phyloP scores from a whole-genome alignment of 192 early-diverging fungal genomes.

The Obelidium mucronatum region DNA sequence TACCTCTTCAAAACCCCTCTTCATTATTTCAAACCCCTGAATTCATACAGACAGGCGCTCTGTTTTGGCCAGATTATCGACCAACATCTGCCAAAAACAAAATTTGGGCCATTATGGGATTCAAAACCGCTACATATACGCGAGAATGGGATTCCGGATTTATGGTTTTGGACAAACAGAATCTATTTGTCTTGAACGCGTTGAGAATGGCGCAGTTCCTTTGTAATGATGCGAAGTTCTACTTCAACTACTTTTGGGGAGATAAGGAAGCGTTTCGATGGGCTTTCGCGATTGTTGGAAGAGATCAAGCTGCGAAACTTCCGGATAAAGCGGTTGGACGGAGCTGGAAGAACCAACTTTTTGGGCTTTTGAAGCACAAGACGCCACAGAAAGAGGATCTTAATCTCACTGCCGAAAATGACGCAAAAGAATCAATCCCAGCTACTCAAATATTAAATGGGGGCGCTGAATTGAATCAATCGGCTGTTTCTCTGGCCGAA shows the following conservation, averaged over 20 bases:
- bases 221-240: not conserved
- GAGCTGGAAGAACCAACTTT: not conserved
- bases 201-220: not conserved
- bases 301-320: not conserved
- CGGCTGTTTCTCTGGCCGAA: no score
- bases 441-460: not conserved
- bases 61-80: constrained; percentile 26
- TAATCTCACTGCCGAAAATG: no score
- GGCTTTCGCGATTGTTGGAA: constrained; percentile 20
- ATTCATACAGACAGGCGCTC: not conserved
- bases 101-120: constrained; percentile 19
- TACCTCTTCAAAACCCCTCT: not conserved
- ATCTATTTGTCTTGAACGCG: not conserved
- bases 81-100: not conserved
- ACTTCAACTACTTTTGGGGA: constrained; percentile 16
- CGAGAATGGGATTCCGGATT: constrained; percentile 22
- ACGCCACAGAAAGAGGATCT: no score
- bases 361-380: not conserved
- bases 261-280: constrained; percentile 31
- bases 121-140: not conserved
- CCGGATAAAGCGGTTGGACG: not conserved
- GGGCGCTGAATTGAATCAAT: not conserved
- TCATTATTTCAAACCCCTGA: not conserved
- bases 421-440: no score
- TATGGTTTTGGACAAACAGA: constrained; percentile 1